A percentile compares a stretch with the other conserved stretches of the same genome.
Evolutionary conservation across 2,329 filamentous ascomycete genomes (phyloP).

Genomic region (Colletotrichum acutatum): DNA sequence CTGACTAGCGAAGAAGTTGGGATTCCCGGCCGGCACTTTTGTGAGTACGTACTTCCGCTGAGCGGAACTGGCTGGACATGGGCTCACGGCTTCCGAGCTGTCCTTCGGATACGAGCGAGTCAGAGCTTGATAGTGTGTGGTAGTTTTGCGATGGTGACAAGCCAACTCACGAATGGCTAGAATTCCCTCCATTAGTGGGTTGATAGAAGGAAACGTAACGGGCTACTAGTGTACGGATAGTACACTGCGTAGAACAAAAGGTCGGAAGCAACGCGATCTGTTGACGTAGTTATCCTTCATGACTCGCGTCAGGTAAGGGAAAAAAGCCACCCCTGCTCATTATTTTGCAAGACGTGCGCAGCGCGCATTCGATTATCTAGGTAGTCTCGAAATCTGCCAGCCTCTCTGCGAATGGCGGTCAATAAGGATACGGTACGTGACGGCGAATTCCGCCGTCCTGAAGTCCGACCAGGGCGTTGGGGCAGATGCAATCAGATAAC

Average conservation of each 20-base stretch:
- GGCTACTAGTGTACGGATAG: not conserved
- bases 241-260: not conserved
- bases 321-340: conserved; percentile 18
- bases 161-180: conserved; percentile 16
- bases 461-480: conserved; percentile 8
- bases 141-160: conserved; percentile 21
- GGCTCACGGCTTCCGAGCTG: conserved; percentile 27
- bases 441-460: not conserved
- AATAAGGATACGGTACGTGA: not conserved
- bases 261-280: not conserved
- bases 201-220: conserved; percentile 22
- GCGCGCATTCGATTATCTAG: not conserved
- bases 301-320: conserved; percentile 16
- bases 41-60: conserved; percentile 25
- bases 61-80: conserved; percentile 20
- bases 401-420: conserved; percentile 29
- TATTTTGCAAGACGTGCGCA: conserved; percentile 8
- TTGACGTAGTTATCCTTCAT: conserved; percentile 32
- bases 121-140: conserved; percentile 20
- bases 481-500: conserved; percentile 5
- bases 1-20: conserved; percentile 24
- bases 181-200: not conserved
- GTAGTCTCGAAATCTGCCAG: conserved; percentile 9
- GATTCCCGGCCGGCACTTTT: conserved; percentile 33
- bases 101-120: conserved; percentile 34